phyloP scores from a whole-genome alignment of 371 early-diverging fungal genomes.

The Mortierella polycephala region DNA sequence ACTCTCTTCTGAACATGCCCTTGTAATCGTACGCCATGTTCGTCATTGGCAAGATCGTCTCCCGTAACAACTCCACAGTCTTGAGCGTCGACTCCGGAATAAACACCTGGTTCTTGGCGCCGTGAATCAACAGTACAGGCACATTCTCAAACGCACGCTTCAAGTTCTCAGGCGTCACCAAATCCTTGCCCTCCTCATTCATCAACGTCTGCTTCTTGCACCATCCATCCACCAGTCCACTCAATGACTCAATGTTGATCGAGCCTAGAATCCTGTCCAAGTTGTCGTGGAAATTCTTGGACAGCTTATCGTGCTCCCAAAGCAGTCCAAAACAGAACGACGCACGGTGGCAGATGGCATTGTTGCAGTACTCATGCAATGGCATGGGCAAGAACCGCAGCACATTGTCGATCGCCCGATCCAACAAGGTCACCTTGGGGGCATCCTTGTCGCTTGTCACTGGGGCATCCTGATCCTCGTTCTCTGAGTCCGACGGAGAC shows the following conservation, averaged over 20 bases:
- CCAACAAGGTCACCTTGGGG: slow-evolving; percentile 29
- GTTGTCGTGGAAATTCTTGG: slow-evolving; percentile 53
- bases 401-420: slow-evolving; percentile 41
- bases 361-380: slow-evolving; percentile 48
- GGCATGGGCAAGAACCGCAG: slow-evolving; percentile 42
- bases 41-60: slow-evolving; percentile 34
- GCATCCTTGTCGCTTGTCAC: slow-evolving; percentile 5
- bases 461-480: slow-evolving; percentile 12
- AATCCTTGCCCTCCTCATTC: slow-evolving; percentile 26
- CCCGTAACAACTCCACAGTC: slow-evolving; percentile 33
- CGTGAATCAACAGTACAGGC: slow-evolving; percentile 47
- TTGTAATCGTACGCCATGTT: slow-evolving; percentile 43
- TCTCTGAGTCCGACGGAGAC: slow-evolving; percentile 8
- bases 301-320: slow-evolving; percentile 56
- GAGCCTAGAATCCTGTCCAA: slow-evolving; percentile 45
- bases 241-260: slow-evolving; percentile 52
- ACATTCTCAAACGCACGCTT: slow-evolving; percentile 36
- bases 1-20: slow-evolving; percentile 36
- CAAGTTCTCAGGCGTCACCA: slow-evolving; percentile 43
- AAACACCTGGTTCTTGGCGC: slow-evolving; percentile 50
- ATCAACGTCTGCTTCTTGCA: slow-evolving; percentile 40
- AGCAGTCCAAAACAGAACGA: slow-evolving; percentile 51
- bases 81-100: slow-evolving; percentile 36
- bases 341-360: slow-evolving; percentile 52
- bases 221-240: slow-evolving; percentile 36